phyloP scores from a whole-genome alignment of 2,329 filamentous ascomycete species.

The Eurotiales sp. region DNA sequence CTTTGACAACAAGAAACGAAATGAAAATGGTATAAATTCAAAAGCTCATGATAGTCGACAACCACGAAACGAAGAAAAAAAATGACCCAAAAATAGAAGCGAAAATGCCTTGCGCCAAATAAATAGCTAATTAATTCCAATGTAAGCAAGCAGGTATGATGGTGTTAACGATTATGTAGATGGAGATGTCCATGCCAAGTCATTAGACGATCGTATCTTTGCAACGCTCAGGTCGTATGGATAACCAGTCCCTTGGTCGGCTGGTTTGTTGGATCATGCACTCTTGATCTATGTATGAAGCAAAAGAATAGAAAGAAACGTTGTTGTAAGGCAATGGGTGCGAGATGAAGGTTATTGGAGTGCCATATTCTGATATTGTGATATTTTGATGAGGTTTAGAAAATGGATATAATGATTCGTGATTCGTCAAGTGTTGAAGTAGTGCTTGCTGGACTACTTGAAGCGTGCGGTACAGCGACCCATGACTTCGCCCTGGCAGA shows the following conservation, averaged over 20 bases:
- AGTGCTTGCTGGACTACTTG: conserved; percentile 41
- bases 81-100: not conserved
- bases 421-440: conserved; percentile 4
- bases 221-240: not conserved
- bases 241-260: not conserved
- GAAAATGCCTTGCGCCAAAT: not conserved
- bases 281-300: conserved; percentile 4
- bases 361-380: not conserved
- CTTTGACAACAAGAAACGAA: not conserved
- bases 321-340: not conserved
- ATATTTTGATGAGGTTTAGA: too few species aligned
- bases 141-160: not conserved
- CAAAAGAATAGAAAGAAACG: not conserved
- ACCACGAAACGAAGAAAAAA: not conserved
- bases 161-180: not conserved
- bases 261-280: not conserved
- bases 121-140: not conserved
- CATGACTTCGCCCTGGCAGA: conserved; percentile 99
- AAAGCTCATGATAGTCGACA: not conserved
- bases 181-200: not conserved
- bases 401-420: conserved; percentile 11
- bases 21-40: not conserved
- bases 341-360: not conserved
- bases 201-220: not conserved
- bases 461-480: conserved; percentile 91